phyloP scores from a whole-genome alignment of 768 basidiomycete genomes.

The Terana coerulea region DNA sequence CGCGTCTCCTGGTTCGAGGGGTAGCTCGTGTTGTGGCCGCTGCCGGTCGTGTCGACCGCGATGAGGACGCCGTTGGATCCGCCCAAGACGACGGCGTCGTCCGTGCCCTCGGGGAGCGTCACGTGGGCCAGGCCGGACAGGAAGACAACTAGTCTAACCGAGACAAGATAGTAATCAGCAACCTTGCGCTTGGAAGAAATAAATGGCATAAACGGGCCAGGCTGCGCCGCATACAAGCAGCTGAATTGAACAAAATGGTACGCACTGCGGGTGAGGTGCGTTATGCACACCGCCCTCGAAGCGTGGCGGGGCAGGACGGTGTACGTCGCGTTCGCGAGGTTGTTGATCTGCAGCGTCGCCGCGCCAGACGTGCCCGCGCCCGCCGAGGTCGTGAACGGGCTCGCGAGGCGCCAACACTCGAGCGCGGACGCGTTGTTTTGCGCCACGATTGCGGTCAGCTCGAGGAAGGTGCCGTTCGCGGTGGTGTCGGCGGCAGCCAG shows the following conservation, averaged over 20 bases:
- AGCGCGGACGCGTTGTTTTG: slow-evolving; percentile 14
- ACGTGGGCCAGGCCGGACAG: slow-evolving; percentile 22
- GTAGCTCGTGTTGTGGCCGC: slow-evolving; percentile 22
- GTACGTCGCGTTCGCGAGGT: slow-evolving; percentile 23
- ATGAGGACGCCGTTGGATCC: slow-evolving; percentile 21
- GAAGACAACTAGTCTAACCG: slow-evolving; percentile 21
- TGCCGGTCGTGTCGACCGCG: slow-evolving; percentile 17
- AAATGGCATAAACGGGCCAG: no score
- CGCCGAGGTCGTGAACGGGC: slow-evolving; percentile 20
- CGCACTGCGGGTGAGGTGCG: slow-evolving; percentile 40
- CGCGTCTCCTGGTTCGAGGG: slow-evolving; percentile 18
- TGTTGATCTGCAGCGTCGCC: slow-evolving; percentile 20
- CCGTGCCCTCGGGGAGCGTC: slow-evolving; percentile 17
- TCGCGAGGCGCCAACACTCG: slow-evolving; percentile 25
- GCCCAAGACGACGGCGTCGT: slow-evolving; percentile 15
- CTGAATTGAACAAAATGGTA: background rate
- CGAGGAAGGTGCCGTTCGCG: slow-evolving; percentile 9
- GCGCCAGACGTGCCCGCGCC: slow-evolving; percentile 26
- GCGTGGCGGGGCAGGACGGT: slow-evolving; percentile 34
- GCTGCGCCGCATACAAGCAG: no score
- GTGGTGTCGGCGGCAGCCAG: background rate
- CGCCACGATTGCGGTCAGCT: slow-evolving; percentile 15
- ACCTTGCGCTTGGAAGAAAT: no score
- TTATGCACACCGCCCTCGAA: slow-evolving; percentile 53
- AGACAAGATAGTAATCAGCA: background rate